Evolutionary conservation across 352 stramenopile genomes (phyloP), one percentile per base, ranked within the genome.

Genomic region (Pythium coloratum): DNA sequence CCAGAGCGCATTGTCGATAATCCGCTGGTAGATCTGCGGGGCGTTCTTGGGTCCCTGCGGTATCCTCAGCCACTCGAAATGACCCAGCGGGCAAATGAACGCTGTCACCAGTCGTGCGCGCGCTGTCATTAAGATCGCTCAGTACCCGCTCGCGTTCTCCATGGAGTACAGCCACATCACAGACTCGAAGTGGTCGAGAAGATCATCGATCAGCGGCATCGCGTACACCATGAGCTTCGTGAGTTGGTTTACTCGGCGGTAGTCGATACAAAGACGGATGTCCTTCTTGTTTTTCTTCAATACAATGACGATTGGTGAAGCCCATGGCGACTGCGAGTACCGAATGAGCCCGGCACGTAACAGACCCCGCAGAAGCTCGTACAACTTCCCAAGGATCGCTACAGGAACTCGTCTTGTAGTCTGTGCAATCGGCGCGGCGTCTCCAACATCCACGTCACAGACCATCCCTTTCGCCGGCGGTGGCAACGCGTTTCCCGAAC

Each of bases 251-350:
- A 76, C 64, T 5, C 59, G 13, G 7, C 69, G 59, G 24, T 76
- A 76, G 36, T 76, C 65, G 46, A 73, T 68, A 26, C 67, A 80
- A 6, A 82, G 59, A 0, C 71, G 30, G 24, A 78, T 77, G n/a
- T 79, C 75, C 0, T 71, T 59, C 0, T 66, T 66, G 40, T 79
- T 82, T 44, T 82, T 79, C 66, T 82, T 79, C 32, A 79, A 26
- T 1, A 82, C 65, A 1, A 82, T 70, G 1, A 79, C 72, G 26
- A 79, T 82, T 8, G 71, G 75, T 1, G 75, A 77, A 0, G 71
- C 68, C 75, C 71, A 68, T 14, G 50, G 62, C 1, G 74, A 81
- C 0, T 14, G 70, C 0, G 70, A 77, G 0, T 40, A 34, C 2
- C 6, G 4, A 36, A 76, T 72, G 18, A 80, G 69, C n/a, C 54